Evolutionary conservation across 352 stramenopile genomes (phyloP).

Genomic region (Aphanomyces stellatus): DNA sequence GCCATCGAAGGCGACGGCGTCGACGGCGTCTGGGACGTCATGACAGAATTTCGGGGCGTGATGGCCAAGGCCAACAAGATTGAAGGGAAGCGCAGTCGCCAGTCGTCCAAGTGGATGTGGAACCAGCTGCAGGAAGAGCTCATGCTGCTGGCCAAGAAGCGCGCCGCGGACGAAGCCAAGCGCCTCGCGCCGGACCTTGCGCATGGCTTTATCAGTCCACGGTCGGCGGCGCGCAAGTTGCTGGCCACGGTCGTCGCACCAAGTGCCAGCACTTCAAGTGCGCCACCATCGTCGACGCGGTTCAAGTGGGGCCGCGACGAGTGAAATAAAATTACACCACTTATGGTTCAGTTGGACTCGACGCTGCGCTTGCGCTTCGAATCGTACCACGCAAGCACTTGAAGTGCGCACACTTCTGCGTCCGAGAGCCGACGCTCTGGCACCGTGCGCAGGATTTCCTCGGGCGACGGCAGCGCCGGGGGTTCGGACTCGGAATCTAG

Average conservation of each 20-base stretch:
- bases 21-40: conserved; percentile 58
- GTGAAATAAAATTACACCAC: no score
- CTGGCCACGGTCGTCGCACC: conserved; percentile 45
- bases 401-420: conserved; percentile 64
- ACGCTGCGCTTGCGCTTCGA: no score
- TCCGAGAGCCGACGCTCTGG: conserved; percentile 74
- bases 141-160: conserved; percentile 46
- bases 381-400: conserved; percentile 68
- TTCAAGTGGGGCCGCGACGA: no score
- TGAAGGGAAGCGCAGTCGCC: conserved; percentile 48
- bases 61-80: conserved; percentile 62
- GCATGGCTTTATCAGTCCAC: conserved; percentile 52
- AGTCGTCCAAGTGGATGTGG: conserved; percentile 79
- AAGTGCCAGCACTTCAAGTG: no score
- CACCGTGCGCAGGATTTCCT: conserved; percentile 64
- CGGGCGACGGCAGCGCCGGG: conserved; percentile 44
- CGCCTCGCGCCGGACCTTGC: conserved; percentile 55
- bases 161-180: conserved; percentile 39
- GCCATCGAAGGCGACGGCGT: conserved; percentile 56
- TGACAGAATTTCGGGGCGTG: conserved; percentile 45
- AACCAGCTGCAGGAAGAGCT: conserved; percentile 71
- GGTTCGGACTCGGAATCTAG: no score
- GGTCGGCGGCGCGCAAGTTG: conserved; percentile 47
- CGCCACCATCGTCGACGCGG: no score
- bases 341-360: no score